Conservation (phyloP, 2,329 filamentous ascomycete genomes). For the Aspergillus sergii region DNA sequence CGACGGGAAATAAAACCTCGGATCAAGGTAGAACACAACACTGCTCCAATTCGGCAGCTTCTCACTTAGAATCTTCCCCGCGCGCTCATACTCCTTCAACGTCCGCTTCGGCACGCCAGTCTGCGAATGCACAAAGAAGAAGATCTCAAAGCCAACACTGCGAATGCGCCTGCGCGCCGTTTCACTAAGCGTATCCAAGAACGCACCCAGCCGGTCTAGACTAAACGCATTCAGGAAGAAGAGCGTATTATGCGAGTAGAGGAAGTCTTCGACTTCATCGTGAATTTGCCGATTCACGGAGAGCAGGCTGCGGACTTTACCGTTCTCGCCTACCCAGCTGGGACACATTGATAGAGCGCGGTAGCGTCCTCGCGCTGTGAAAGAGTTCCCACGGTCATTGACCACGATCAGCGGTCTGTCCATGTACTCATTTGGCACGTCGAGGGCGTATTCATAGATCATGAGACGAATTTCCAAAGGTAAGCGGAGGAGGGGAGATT, state of each 20-base stretch:
- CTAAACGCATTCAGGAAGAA: constrained; percentile 41
- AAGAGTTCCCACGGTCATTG: constrained; percentile 34
- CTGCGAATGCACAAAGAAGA: constrained; percentile 40
- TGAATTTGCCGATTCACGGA: constrained; percentile 38
- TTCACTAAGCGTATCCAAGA: constrained; percentile 36
- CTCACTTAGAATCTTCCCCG: constrained; percentile 25
- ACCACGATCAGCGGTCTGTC: constrained; percentile 37
- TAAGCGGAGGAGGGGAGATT: constrained; percentile 27
- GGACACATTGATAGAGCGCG: constrained; percentile 37
- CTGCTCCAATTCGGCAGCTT: constrained; percentile 30
- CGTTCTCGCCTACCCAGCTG: constrained; percentile 36
- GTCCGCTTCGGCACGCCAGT: constrained; percentile 36
- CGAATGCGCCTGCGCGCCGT: constrained; percentile 35
- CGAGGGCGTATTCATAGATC: constrained; percentile 37
- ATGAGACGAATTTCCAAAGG: constrained; percentile 37
- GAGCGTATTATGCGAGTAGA: constrained; percentile 38
- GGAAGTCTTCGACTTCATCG: constrained; percentile 36
- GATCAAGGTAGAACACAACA: constrained; percentile 38
- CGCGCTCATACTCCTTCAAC: constrained; percentile 33
- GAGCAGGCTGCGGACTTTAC: constrained; percentile 33
- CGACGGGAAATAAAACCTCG: constrained; percentile 36
- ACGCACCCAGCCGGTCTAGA: constrained; percentile 30
- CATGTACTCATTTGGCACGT: constrained; percentile 34
- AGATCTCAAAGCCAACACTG: constrained; percentile 40
- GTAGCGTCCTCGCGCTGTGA: constrained; percentile 34